A percentile compares a stretch with the other conserved stretches of the same genome.
phyloP scores from a whole-genome alignment of 805 yeast species.

The Middelhovenomyces tepae region DNA sequence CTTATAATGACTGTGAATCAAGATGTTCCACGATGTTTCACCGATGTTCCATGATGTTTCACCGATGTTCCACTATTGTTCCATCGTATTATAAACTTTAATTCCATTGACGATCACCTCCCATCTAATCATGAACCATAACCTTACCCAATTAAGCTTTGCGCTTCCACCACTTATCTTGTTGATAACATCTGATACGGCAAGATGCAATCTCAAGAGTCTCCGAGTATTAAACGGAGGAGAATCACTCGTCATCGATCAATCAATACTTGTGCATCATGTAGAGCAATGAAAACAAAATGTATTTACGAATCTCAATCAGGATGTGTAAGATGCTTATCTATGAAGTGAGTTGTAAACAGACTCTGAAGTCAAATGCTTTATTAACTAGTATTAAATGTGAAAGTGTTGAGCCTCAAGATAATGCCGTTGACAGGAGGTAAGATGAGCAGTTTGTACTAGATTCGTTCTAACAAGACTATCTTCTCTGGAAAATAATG shows the following conservation, averaged over 20 bases:
- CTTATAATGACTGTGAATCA: too few species aligned
- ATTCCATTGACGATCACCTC: too few species aligned
- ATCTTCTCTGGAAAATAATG: constrained; percentile 2
- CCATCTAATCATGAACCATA: too few species aligned
- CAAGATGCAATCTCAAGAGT: too few species aligned
- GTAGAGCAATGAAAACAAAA: constrained; percentile 2
- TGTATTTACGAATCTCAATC: neutral
- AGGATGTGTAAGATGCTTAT: neutral
- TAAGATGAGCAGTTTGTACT: neutral
- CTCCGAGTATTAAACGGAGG: neutral
- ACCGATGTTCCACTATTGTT: too few species aligned
- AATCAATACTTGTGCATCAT: constrained; percentile 1
- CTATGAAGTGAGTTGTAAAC: neutral
- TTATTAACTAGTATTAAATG: neutral
- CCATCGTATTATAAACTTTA: too few species aligned
- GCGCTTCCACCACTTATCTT: too few species aligned
- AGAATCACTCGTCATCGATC: constrained; percentile 1
- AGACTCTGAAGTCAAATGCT: neutral
- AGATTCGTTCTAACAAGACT: neutral
- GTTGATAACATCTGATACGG: too few species aligned
- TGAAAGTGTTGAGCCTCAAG: neutral
- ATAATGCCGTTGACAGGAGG: neutral
- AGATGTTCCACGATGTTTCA: too few species aligned
- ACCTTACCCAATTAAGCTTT: too few species aligned
- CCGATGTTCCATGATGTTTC: too few species aligned